A percentile compares a stretch with the other conserved stretches of the same genome.
Evolutionary conservation across 2,329 filamentous ascomycete genomes (phyloP).

Genomic region (Venturia aucupariae): DNA sequence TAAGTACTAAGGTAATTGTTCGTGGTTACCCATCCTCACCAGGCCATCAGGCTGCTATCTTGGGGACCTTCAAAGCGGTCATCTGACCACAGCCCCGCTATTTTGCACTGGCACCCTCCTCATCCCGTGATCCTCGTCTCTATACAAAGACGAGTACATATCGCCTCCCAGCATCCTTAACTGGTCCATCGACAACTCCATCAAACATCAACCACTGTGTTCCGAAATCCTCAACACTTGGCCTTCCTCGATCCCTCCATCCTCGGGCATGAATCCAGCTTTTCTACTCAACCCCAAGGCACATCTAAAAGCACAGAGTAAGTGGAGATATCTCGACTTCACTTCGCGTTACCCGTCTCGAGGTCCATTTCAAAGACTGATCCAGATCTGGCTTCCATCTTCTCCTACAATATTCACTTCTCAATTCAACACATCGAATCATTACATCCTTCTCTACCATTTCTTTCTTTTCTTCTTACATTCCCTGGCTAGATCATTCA

Average conservation of each 20-base stretch:
- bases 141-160: too few relatives aligned
- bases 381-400: background rate
- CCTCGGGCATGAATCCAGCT: constrained; percentile 24
- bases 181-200: background rate
- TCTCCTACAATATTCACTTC: background rate
- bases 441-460: background rate
- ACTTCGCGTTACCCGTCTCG: background rate
- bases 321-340: constrained; percentile 15
- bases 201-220: background rate
- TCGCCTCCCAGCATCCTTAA: background rate
- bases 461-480: background rate
- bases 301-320: constrained; percentile 23
- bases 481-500: background rate
- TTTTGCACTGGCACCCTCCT: too few relatives aligned
- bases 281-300: constrained; percentile 30
- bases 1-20: too few relatives aligned
- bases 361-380: background rate
- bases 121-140: background rate
- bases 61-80: too few relatives aligned
- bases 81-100: too few relatives aligned
- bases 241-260: background rate
- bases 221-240: background rate
- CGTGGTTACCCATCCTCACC: background rate
- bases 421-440: background rate
- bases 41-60: too few relatives aligned